phyloP scores from a whole-genome alignment of 2,329 filamentous ascomycete genomes.

The Monosporascus sp. region DNA sequence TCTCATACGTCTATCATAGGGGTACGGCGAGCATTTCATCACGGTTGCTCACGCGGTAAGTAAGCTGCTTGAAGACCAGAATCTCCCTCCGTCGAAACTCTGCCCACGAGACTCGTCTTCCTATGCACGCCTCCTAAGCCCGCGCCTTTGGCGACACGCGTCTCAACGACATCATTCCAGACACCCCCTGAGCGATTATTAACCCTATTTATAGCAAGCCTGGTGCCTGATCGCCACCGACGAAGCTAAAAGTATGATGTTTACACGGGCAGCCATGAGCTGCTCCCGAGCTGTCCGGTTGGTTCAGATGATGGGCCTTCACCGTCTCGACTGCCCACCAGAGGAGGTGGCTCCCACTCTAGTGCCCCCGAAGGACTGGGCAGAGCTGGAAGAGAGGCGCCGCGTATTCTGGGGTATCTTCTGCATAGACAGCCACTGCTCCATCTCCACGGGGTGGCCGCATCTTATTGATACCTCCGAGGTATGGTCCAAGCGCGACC shows the following conservation, averaged over 20 bases:
- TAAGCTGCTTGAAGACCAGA: not conserved
- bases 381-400: slow-evolving; percentile 74
- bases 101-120: not conserved
- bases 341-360: slow-evolving; percentile 59
- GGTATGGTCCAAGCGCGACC: slow-evolving; percentile 26
- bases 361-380: slow-evolving; percentile 70
- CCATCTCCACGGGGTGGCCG: slow-evolving; percentile 88
- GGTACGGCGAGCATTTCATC: slow-evolving; percentile 73
- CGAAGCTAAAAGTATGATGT: slow-evolving; percentile 81
- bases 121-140: not conserved
- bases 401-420: slow-evolving; percentile 85
- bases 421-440: slow-evolving; percentile 76
- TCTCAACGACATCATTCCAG: too few species aligned
- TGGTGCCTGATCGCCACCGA: slow-evolving; percentile 72
- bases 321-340: slow-evolving; percentile 22
- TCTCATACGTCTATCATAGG: slow-evolving; percentile 31
- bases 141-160: too few species aligned
- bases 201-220: slow-evolving; percentile 46
- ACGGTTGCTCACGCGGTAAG: slow-evolving; percentile 61
- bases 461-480: slow-evolving; percentile 72
- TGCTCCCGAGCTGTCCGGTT: slow-evolving; percentile 66
- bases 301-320: slow-evolving; percentile 78
- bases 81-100: not conserved
- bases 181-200: not conserved
- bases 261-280: slow-evolving; percentile 81